These are phyloP conservation scores for Debaryomycetaceae sp. DNA, from an alignment of 1,139 yeast species.

Conservation along the genomic window DNA sequence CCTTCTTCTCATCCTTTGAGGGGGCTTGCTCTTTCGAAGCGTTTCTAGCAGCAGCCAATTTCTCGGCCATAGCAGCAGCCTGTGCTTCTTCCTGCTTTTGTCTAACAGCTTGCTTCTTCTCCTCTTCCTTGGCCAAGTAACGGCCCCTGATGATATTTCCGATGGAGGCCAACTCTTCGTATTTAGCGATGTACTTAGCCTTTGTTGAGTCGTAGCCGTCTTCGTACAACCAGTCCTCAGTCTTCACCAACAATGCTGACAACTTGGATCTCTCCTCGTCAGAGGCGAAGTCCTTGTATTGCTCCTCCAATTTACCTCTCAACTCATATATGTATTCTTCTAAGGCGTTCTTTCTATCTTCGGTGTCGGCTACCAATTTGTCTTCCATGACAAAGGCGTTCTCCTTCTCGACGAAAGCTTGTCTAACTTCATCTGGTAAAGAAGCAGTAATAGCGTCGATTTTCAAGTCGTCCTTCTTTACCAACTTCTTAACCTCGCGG, in stretches of 20 bases:
- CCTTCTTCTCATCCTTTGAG: constrained; percentile 15
- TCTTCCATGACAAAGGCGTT: constrained; percentile 82
- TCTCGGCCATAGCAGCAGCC: constrained; percentile 88
- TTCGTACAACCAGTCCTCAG: constrained; percentile 98
- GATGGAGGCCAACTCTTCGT: constrained; percentile 91
- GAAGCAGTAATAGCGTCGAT: constrained; percentile 61
- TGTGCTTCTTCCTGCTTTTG: constrained; percentile 86
- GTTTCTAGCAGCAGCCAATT: constrained; percentile 80
- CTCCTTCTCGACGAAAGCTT: constrained; percentile 74
- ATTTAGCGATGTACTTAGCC: constrained; percentile 96
- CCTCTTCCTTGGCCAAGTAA: constrained; percentile 91
- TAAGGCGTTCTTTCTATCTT: constrained; percentile 95
- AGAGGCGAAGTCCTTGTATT: constrained; percentile 82
- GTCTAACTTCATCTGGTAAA: constrained; percentile 56
- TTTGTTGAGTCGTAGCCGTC: constrained; percentile 96
- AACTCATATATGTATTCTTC: constrained; percentile 98
- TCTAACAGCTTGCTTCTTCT: constrained; percentile 84
- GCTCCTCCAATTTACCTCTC: constrained; percentile 95
- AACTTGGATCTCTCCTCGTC: constrained; percentile 86
- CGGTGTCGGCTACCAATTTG: constrained; percentile 97
- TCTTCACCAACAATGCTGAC: constrained; percentile 66
- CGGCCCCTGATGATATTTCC: constrained; percentile 97
- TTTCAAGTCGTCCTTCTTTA: constrained; percentile 79
- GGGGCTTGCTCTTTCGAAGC: constrained; percentile 28
- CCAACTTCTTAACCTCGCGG: constrained; percentile 88